Evolutionary conservation across 495 filamentous ascomycete genomes (phyloP).

Genomic region (Aspergillus sclerotioniger): DNA sequence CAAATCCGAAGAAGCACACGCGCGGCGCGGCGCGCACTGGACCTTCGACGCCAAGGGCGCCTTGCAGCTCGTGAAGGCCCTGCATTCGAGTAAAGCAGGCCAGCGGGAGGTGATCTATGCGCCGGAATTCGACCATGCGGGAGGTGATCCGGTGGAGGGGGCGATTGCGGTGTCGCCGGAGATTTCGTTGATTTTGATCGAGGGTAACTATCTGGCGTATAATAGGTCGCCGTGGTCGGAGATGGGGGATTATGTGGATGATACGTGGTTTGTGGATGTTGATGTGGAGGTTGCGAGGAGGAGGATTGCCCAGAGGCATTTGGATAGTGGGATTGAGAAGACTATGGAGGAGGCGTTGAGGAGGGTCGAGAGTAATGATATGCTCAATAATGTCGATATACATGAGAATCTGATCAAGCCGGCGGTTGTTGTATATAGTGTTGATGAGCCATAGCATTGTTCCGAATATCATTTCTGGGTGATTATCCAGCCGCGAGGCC

Average conservation of each 20-base stretch:
- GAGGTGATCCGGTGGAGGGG: background rate
- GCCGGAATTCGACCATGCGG: background rate
- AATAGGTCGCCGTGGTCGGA: background rate
- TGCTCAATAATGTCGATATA: background rate
- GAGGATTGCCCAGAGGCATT: background rate
- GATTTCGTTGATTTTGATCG: background rate
- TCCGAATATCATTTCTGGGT: too few relatives aligned
- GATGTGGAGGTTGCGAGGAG: background rate
- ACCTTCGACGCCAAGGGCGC: background rate
- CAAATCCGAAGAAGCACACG: background rate
- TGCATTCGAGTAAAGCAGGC: too few relatives aligned
- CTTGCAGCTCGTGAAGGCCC: background rate
- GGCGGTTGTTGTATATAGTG: too few relatives aligned
- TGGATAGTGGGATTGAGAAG: background rate
- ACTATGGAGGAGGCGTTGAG: background rate
- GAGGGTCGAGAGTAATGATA: background rate
- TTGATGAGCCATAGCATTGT: too few relatives aligned
- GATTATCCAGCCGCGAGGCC: too few relatives aligned
- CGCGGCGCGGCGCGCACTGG: background rate
- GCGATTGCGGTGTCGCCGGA: background rate
- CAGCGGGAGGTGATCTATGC: background rate
- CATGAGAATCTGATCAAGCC: background rate
- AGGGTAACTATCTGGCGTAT: background rate
- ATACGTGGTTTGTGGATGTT: background rate
- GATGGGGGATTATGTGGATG: background rate